phyloP scores from a whole-genome alignment of 2,329 filamentous ascomycete species.

The Stachybotrys chartarum region DNA sequence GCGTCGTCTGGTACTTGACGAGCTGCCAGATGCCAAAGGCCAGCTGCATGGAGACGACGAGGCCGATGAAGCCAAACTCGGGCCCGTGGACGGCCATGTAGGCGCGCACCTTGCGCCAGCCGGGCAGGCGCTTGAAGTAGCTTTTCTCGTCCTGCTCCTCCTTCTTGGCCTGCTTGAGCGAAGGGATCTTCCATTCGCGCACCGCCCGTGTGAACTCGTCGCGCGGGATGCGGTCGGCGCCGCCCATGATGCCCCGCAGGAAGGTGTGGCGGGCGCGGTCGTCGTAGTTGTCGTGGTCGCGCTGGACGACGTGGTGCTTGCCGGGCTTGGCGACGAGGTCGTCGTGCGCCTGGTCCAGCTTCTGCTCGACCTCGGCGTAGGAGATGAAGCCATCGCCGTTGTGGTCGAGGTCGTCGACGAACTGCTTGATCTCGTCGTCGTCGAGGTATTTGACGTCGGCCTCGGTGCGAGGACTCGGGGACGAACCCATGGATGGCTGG shows the following conservation, averaged over 20 bases:
- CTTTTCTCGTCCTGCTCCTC: conserved; percentile 37
- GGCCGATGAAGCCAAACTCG: conserved; percentile 38
- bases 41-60: conserved; percentile 40
- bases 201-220: conserved; percentile 38
- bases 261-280: conserved; percentile 41
- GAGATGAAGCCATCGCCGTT: conserved; percentile 44
- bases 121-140: conserved; percentile 36
- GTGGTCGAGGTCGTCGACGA: conserved; percentile 45
- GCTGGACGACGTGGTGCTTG: conserved; percentile 35
- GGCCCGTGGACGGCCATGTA: conserved; percentile 51
- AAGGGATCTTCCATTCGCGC: conserved; percentile 38
- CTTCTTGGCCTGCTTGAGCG: conserved; percentile 37
- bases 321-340: conserved; percentile 40
- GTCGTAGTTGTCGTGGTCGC: conserved; percentile 21
- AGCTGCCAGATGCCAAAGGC: conserved; percentile 49
- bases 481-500: neutral
- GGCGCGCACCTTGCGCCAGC: conserved; percentile 38
- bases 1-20: conserved; percentile 40
- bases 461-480: no score
- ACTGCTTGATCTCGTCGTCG: conserved; percentile 42
- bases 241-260: conserved; percentile 40
- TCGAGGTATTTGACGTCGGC: conserved; percentile 25
- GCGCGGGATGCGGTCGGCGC: conserved; percentile 33
- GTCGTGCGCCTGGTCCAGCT: conserved; percentile 44
- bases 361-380: conserved; percentile 43